phyloP scores from a whole-genome alignment of 208 protist genomes.

The Acanthamoeba castellanii region DNA sequence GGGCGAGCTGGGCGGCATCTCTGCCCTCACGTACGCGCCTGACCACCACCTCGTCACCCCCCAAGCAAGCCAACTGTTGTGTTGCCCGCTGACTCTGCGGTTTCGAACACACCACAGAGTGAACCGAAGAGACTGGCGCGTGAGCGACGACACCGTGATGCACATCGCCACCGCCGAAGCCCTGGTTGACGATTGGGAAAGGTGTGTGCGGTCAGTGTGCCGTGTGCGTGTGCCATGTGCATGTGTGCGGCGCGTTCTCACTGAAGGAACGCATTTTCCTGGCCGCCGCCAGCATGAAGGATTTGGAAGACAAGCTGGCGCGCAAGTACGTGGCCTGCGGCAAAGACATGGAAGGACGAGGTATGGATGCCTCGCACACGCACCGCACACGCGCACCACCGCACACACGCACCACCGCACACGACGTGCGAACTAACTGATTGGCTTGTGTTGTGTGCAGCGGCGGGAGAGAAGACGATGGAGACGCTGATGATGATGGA shows the following conservation, averaged over 20 bases:
- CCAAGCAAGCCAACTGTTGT: neutral
- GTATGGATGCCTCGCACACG: neutral
- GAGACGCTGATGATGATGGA: conserved; percentile 28
- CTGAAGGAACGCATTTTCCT: too few species aligned
- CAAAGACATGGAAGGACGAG: conserved; percentile 69
- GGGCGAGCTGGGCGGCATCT: neutral
- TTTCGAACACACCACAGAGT: neutral
- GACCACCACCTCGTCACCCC: neutral
- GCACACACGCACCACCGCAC: too few species aligned
- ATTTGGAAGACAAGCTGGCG: conserved; percentile 39
- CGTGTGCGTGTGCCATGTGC: too few species aligned
- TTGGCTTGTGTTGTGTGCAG: neutral
- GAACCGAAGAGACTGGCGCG: neutral
- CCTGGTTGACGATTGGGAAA: neutral
- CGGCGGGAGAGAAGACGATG: neutral
- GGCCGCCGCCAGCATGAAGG: neutral
- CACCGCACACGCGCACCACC: neutral
- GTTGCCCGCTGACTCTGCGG: neutral
- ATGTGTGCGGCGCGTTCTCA: too few species aligned
- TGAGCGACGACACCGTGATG: conserved; percentile 65
- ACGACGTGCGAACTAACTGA: neutral
- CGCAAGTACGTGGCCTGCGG: conserved; percentile 45
- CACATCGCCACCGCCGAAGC: conserved; percentile 27
- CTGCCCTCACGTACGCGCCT: neutral
- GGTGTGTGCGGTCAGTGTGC: neutral